Base-by-base conservation (phyloP, 2,329 filamentous ascomycete species). In the Fusarium hostae region DNA sequence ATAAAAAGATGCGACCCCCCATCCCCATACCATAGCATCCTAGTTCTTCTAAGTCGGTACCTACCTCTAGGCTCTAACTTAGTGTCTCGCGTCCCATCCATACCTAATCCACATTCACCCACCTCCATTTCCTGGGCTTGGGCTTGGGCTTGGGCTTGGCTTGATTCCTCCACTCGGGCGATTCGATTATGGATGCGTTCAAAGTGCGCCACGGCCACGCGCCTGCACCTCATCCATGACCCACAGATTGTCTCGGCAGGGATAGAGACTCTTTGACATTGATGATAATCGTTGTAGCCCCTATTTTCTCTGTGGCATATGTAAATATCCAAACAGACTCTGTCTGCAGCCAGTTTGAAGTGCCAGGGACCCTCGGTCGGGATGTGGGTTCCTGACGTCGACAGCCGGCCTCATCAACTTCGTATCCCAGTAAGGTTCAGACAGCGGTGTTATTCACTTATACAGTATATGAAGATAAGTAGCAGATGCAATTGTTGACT, bases 131-230 rank as follows among this genome's bases (percentile, higher is more conserved):
- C 44, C 55, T 41, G 47, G 34, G 48, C 51, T 40, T 40, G 24
- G 34, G 15, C 48, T 52, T 51, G 34, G 48, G 16, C n/a, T n/a
- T n/a, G 24, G 24, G 24, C 48, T 40, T 41, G 34, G 48, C 18
- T 26, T 41, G 20, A 18, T 47, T 67, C 57, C 26, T 68, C 63
- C 65, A 63, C 65, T 68, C 34, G 63, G 63, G 39, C 68, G 54
- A 71, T 71, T 72, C 63, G 20, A 71, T 56, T 34, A 45, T 63
- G 65, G 57, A 54, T 57, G 64, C 40, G 44, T 63, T 68, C 58
- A 52, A 71, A 71, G 51, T 66, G 51, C 68, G 68, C 68, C 68
- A 72, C 67, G 55, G 60, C 68, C 68, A 71, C 67, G 55, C 56
- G 61, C 51, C 54, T 51, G 37, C 50, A 60, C 35, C 40, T 34